Percentiles rank a stretch among this genome's conserved stretches.
Conservation (phyloP, 805 yeast species). For the Cyberlindnera galapagoensis region DNA sequence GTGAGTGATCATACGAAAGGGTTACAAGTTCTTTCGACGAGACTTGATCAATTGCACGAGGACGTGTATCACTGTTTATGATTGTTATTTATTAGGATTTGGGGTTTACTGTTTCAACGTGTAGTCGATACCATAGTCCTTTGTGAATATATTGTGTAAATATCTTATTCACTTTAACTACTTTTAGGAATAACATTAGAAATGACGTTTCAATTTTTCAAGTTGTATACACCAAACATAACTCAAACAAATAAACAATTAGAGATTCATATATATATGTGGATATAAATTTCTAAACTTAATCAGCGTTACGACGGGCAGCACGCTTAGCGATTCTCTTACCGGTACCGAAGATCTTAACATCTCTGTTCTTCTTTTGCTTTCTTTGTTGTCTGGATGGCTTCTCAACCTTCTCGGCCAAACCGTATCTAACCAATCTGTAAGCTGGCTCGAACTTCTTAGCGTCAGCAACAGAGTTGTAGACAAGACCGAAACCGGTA, state of each 20-base stretch:
- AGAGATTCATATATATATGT: no score
- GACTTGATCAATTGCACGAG: conserved; percentile 8
- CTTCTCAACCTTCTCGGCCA: conserved; percentile 93
- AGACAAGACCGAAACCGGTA: conserved; percentile 97
- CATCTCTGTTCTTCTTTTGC: conserved; percentile 99
- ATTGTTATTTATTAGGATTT: no score
- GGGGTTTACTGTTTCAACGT: no score
- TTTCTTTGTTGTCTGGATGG: conserved; percentile 99
- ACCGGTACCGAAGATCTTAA: conserved; percentile 98
- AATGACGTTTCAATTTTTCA: conserved; percentile 7
- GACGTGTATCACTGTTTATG: no score
- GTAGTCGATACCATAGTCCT: no score
- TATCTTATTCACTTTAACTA: no score
- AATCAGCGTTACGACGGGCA: conserved; percentile 87
- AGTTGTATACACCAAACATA: conserved; percentile 7
- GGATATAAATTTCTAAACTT: conserved; percentile 19
- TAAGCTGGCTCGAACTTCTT: conserved; percentile 98
- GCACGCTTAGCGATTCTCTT: conserved; percentile 87
- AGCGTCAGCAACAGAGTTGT: conserved; percentile 96
- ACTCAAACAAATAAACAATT: conserved; percentile 1
- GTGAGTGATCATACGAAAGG: conserved; percentile 9
- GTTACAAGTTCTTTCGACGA: conserved; percentile 7
- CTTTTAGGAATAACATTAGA: conserved; percentile 6
- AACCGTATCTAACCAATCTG: conserved; percentile 99
- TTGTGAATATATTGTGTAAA: no score